A percentile compares a stretch with the other conserved stretches of the same genome.
Evolutionary conservation across 2,329 filamentous ascomycete genomes (phyloP).

Genomic region (Sporothrix sp.): DNA sequence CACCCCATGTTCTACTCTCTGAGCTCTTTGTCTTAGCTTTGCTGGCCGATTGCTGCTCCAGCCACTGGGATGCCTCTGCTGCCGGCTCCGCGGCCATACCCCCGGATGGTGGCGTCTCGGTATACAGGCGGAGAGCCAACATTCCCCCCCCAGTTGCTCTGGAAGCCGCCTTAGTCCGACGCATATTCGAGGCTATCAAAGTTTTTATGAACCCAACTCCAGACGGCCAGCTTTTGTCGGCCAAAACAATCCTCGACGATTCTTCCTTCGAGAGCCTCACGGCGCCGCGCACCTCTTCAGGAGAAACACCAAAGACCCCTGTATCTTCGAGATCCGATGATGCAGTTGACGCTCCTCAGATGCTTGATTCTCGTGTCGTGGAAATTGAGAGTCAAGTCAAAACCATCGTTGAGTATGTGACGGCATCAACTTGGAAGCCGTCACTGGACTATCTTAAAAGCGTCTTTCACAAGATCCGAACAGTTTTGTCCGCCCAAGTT

Average conservation of each 20-base stretch:
- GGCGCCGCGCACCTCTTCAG: neutral
- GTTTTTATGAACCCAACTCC: conserved; percentile 48
- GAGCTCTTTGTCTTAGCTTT: conserved; percentile 56
- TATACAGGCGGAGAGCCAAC: conserved; percentile 18
- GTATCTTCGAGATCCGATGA: conserved; percentile 26
- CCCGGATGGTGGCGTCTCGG: conserved; percentile 14
- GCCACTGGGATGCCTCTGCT: conserved; percentile 42
- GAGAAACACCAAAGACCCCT: conserved; percentile 19
- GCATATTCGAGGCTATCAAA: conserved; percentile 47
- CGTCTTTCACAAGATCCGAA: conserved; percentile 42
- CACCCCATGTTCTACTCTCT: conserved; percentile 51
- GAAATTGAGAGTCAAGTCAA: conserved; percentile 47
- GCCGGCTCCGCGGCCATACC: conserved; percentile 18
- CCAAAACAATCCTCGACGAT: conserved; percentile 48
- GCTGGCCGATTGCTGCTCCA: conserved; percentile 54
- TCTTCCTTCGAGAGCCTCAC: neutral
- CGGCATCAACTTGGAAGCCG: conserved; percentile 52
- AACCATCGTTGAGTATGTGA: conserved; percentile 52
- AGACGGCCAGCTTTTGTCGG: conserved; percentile 46
- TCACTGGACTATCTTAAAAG: conserved; percentile 50
- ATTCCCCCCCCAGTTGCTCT: conserved; percentile 31
- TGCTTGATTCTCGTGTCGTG: conserved; percentile 28
- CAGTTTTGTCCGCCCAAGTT: conserved; percentile 31
- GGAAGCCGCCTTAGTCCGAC: conserved; percentile 41
- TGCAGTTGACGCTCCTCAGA: conserved; percentile 25